phyloP scores from a whole-genome alignment of 2,329 filamentous ascomycete species.

The Decorospora gaudefroyi region DNA sequence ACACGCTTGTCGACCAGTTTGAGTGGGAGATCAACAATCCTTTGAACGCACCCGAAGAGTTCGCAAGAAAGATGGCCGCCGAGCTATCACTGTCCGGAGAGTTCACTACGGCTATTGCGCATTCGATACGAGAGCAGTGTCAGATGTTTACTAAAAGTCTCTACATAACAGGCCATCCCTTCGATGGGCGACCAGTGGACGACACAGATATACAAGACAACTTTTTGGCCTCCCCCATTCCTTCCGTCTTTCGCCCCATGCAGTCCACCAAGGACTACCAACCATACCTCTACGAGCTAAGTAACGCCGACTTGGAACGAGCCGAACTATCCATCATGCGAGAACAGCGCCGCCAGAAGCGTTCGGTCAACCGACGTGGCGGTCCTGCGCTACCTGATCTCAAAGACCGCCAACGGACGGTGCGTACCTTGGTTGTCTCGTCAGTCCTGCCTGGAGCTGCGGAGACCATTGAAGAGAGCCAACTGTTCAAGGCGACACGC shows the following conservation, averaged over 20 bases:
- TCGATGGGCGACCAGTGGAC: slow-evolving; percentile 90
- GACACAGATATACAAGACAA: slow-evolving; percentile 85
- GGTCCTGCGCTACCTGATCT: slow-evolving; percentile 94
- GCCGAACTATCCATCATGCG: slow-evolving; percentile 91
- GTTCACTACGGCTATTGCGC: slow-evolving; percentile 95
- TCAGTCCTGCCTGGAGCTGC: slow-evolving; percentile 89
- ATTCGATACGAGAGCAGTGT: slow-evolving; percentile 94
- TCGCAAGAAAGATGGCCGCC: slow-evolving; percentile 83
- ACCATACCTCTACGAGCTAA: slow-evolving; percentile 92
- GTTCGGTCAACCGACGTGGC: slow-evolving; percentile 89
- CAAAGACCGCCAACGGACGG: slow-evolving; percentile 90
- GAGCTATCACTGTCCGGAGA: slow-evolving; percentile 92
- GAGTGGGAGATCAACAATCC: slow-evolving; percentile 99
- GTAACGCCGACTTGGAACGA: slow-evolving; percentile 83
- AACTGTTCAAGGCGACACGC: slow-evolving; percentile 72
- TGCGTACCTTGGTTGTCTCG: slow-evolving; percentile 88
- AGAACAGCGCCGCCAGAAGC: slow-evolving; percentile 91
- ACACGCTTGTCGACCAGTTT: slow-evolving; percentile 94
- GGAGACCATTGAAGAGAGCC: slow-evolving; percentile 76
- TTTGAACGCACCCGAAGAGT: slow-evolving; percentile 90
- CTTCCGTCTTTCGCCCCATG: slow-evolving; percentile 82
- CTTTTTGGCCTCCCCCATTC: slow-evolving; percentile 83
- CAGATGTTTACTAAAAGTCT: slow-evolving; percentile 93
- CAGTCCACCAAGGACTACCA: slow-evolving; percentile 93
- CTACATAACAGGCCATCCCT: slow-evolving; percentile 90